These are phyloP conservation scores for Takashimella tepidaria DNA, from an alignment of 1,284 basidiomycete species.

Conservation along the genomic window DNA sequence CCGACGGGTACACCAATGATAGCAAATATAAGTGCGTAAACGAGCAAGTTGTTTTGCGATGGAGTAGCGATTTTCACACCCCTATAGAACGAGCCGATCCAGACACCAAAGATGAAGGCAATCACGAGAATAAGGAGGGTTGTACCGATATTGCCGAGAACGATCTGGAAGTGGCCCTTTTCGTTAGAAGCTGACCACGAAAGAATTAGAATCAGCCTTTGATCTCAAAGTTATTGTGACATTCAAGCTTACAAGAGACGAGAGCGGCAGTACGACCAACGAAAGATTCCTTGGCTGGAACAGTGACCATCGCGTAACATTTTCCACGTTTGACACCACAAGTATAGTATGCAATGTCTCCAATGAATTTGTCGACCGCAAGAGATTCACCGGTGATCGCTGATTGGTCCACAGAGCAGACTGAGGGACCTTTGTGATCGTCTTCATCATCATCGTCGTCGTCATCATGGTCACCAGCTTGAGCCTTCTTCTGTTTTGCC, in stretches of 20 bases:
- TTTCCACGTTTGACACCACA: conserved; percentile 55
- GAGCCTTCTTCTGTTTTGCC: conserved; percentile 11
- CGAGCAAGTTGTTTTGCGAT: conserved; percentile 52
- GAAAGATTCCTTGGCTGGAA: conserved; percentile 51
- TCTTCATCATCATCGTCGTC: conserved; percentile 36
- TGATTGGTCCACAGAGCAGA: conserved; percentile 53
- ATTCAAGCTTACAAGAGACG: conserved; percentile 22
- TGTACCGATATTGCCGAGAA: conserved; percentile 54
- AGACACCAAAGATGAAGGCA: conserved; percentile 52
- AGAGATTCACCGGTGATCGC: conserved; percentile 52
- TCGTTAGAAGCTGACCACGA: conserved; percentile 34
- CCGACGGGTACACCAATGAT: conserved; percentile 58
- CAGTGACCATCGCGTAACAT: conserved; percentile 51
- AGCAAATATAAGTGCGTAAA: conserved; percentile 43
- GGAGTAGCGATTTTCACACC: conserved; percentile 51
- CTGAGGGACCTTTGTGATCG: conserved; percentile 52
- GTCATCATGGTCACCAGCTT: conserved; percentile 14
- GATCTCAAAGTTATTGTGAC: neutral
- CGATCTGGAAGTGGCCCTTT: conserved; percentile 54
- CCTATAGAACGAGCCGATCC: conserved; percentile 54
- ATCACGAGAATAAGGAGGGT: conserved; percentile 54
- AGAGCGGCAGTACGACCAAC: conserved; percentile 48
- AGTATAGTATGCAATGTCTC: conserved; percentile 52
- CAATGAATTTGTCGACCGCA: conserved; percentile 54
- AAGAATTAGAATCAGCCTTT: too few species aligned